A percentile compares a stretch with the other conserved stretches of the same genome.
These are phyloP conservation scores for Sugiyamaella xylanicola DNA, from an alignment of 1,139 yeast species.

Conservation along the genomic window DNA sequence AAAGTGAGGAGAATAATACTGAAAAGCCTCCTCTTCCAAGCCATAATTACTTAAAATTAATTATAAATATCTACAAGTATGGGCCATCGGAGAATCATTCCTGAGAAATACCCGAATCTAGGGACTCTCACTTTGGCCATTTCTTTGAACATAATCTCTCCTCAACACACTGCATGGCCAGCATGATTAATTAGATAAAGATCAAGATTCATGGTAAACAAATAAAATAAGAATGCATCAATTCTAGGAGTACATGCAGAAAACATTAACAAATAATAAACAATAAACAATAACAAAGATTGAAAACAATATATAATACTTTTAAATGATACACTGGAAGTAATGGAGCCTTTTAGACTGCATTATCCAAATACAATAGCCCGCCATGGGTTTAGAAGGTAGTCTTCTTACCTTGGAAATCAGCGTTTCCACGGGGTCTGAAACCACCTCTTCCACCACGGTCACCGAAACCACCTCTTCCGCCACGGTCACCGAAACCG, in stretches of 20 bases:
- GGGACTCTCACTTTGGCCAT: too few relatives aligned
- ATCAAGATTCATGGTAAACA: slow-evolving; percentile 7
- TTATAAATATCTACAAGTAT: neutral
- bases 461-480: slow-evolving; percentile 27
- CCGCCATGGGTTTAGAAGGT: slow-evolving; percentile 35
- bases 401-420: slow-evolving; percentile 44
- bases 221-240: slow-evolving; percentile 16
- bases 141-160: neutral
- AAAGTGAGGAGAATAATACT: slow-evolving; percentile 5
- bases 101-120: too few relatives aligned
- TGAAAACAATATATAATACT: slow-evolving; percentile 17
- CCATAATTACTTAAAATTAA: neutral
- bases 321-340: slow-evolving; percentile 10
- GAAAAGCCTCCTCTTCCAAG: slow-evolving; percentile 6
- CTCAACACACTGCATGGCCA: neutral
- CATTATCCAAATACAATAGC: neutral
- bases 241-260: slow-evolving; percentile 17
- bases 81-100: too few relatives aligned
- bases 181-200: neutral
- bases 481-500: slow-evolving; percentile 38
- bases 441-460: slow-evolving; percentile 37
- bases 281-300: slow-evolving; percentile 12
- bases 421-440: slow-evolving; percentile 29
- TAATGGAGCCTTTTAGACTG: neutral
- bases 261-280: slow-evolving; percentile 10